Conservation (phyloP, 2,329 filamentous ascomycete species). For the Hysterium pulicare region DNA sequence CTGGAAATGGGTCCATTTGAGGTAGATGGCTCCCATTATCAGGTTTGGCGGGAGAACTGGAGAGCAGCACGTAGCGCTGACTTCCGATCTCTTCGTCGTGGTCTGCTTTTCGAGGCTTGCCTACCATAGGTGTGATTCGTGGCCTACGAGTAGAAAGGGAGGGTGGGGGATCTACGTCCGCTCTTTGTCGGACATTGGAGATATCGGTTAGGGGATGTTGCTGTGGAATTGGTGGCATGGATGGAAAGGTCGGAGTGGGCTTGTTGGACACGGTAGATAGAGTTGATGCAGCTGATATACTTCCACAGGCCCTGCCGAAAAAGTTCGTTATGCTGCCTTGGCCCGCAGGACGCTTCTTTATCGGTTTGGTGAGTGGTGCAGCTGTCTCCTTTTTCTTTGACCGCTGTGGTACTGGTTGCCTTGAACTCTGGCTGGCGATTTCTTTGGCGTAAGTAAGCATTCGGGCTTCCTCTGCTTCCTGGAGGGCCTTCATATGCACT, state of each 20-base stretch:
- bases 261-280: slow-evolving; percentile 2
- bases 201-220: slow-evolving; percentile 27
- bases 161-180: slow-evolving; percentile 8
- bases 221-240: slow-evolving; percentile 13
- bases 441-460: slow-evolving; percentile 21
- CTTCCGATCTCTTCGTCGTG: slow-evolving; percentile 18
- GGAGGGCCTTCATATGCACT: slow-evolving; percentile 36
- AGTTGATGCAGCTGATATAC: slow-evolving; percentile 13
- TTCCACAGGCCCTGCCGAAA: slow-evolving; percentile 39
- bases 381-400: slow-evolving; percentile 24
- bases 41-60: slow-evolving; percentile 40
- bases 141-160: slow-evolving; percentile 28
- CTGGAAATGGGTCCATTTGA: not conserved
- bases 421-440: slow-evolving; percentile 18
- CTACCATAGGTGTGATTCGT: slow-evolving; percentile 30
- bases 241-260: slow-evolving; percentile 18
- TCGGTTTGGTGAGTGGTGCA: slow-evolving; percentile 16
- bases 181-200: slow-evolving; percentile 24
- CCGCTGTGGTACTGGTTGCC: slow-evolving; percentile 7
- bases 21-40: slow-evolving; percentile 14
- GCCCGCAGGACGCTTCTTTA: slow-evolving; percentile 40
- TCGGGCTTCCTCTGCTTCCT: slow-evolving; percentile 31
- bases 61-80: slow-evolving; percentile 48
- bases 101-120: slow-evolving; percentile 23
- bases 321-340: slow-evolving; percentile 54